Conservation (phyloP, 768 basidiomycete species). For the Pulveroboletus ravenelii region DNA sequence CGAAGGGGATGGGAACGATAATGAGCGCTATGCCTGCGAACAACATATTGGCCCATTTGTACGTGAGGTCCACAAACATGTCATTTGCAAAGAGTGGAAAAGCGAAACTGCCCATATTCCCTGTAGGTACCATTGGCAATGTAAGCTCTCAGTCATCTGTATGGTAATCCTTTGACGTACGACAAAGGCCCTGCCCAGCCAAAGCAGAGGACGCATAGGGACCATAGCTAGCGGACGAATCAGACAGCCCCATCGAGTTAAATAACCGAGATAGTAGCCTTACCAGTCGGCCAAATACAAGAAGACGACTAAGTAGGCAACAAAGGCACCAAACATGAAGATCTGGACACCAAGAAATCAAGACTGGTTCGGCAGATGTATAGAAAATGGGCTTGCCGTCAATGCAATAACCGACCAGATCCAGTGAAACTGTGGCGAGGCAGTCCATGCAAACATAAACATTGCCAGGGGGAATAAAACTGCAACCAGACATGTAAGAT, state of each 20-base stretch:
- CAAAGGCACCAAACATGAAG: constrained; percentile 46
- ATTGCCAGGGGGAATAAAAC: constrained; percentile 51
- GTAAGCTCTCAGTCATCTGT: background rate
- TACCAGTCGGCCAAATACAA: constrained; percentile 60
- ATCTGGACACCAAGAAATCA: constrained; percentile 28
- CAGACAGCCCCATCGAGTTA: background rate
- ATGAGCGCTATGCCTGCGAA: constrained; percentile 48
- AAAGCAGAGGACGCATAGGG: constrained; percentile 62
- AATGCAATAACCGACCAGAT: constrained; percentile 35
- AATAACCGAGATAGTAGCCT: constrained; percentile 4
- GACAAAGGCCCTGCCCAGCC: constrained; percentile 57
- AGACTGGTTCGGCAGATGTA: background rate
- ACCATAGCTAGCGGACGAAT: constrained; percentile 37
- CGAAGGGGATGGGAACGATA: constrained; percentile 56
- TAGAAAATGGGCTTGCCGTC: constrained; percentile 1
- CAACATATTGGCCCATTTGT: constrained; percentile 55
- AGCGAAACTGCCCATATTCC: constrained; percentile 44
- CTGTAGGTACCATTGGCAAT: constrained; percentile 21
- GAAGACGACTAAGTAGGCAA: constrained; percentile 53
- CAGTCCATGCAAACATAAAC: constrained; percentile 71
- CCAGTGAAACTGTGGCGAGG: constrained; percentile 53
- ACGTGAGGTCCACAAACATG: constrained; percentile 53
- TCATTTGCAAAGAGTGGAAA: constrained; percentile 60
- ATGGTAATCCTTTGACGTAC: constrained; percentile 30
- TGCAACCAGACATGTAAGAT: constrained; percentile 49